Percentiles rank a stretch among this genome's conserved stretches.
These are phyloP conservation scores for Talaromyces proteolyticus DNA, from an alignment of 495 filamentous ascomycete species.

Conservation along the genomic window DNA sequence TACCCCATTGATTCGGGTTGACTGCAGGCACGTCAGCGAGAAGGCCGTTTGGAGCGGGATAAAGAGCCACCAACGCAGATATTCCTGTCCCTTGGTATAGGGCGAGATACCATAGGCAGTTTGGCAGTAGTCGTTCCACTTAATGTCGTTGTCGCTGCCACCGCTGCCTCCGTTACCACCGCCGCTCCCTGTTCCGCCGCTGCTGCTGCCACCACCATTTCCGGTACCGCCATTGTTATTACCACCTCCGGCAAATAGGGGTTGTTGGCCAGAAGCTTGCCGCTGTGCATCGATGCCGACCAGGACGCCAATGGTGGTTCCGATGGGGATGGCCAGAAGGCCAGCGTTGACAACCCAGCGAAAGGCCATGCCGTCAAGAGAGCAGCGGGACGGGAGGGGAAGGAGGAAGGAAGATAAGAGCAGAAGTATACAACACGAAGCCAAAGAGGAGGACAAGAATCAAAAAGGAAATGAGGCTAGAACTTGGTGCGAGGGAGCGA, in stretches of 20 bases:
- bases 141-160: conserved; percentile 10
- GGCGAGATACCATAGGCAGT: conserved; percentile 18
- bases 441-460: neutral
- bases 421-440: neutral
- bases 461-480: too few species aligned
- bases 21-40: conserved; percentile 14
- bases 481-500: too few species aligned
- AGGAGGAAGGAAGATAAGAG: neutral
- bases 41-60: neutral
- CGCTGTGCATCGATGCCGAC: conserved; percentile 33
- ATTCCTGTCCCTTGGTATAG: conserved; percentile 15
- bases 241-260: conserved; percentile 18
- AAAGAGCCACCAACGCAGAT: conserved; percentile 15
- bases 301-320: conserved; percentile 27
- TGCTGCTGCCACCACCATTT: conserved; percentile 5
- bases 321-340: conserved; percentile 33
- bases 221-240: conserved; percentile 2
- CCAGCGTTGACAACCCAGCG: conserved; percentile 28
- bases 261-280: conserved; percentile 18
- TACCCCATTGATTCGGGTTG: conserved; percentile 29
- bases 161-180: neutral
- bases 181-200: conserved; percentile 11
- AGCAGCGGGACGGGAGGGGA: too few species aligned
- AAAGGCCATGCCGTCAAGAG: conserved; percentile 13
- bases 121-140: conserved; percentile 18